Conservation (phyloP, 768 basidiomycete species). For the Suillus spraguei region DNA sequence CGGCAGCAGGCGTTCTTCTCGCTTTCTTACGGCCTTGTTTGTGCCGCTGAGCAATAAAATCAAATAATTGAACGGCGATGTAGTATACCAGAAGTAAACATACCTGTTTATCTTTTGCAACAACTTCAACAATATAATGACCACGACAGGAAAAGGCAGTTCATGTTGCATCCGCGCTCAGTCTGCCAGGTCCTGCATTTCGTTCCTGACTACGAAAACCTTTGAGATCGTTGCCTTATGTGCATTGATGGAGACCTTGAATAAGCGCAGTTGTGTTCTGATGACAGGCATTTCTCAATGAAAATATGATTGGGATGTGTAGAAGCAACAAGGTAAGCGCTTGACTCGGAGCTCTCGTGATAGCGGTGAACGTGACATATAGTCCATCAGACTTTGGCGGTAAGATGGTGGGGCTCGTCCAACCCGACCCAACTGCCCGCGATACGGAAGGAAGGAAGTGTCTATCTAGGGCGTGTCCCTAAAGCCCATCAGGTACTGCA, state of each 20-base stretch:
- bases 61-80: no score
- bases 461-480: background rate
- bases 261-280: background rate
- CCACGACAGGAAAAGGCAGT: no score
- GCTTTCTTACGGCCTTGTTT: no score
- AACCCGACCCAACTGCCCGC: background rate
- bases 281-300: constrained; percentile 5
- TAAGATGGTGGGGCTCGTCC: background rate
- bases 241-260: background rate
- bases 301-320: background rate
- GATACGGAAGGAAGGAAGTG: background rate
- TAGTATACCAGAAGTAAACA: no score
- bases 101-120: no score
- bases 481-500: background rate
- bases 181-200: constrained; percentile 10
- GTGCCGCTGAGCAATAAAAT: no score
- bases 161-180: background rate
- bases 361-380: background rate
- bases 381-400: background rate
- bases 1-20: no score
- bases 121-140: no score
- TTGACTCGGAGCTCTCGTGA: background rate
- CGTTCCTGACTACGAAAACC: background rate
- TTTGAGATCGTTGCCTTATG: background rate
- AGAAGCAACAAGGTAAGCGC: background rate